Evolutionary conservation across 2,329 filamentous ascomycete genomes (phyloP).

Genomic region (Orbilia blumenaviensis): DNA sequence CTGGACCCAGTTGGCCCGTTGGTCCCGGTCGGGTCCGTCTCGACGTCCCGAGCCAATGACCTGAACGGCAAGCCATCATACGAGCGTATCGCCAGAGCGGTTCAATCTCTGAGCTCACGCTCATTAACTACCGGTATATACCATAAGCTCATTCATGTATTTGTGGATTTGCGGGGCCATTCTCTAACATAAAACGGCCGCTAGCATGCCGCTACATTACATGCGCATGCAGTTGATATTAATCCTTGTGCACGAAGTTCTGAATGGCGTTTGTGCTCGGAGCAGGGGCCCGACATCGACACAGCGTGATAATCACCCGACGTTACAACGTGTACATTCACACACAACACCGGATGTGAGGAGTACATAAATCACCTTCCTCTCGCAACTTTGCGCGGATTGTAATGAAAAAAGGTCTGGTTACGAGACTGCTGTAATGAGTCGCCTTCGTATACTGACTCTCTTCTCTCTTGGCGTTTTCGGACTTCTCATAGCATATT

Average conservation of each 20-base stretch:
- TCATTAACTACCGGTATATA: too few relatives aligned
- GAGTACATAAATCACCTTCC: neutral
- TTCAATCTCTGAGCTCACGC: too few relatives aligned
- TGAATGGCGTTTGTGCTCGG: neutral
- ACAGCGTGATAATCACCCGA: constrained; percentile 4
- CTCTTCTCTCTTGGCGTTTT: constrained; percentile 17
- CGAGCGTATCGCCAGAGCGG: too few relatives aligned
- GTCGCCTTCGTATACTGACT: constrained; percentile 10
- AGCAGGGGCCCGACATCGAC: neutral
- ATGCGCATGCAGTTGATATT: too few relatives aligned
- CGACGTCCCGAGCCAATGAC: too few relatives aligned
- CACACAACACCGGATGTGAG: neutral
- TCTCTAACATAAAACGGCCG: neutral
- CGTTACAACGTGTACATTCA: neutral
- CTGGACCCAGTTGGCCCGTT: too few relatives aligned
- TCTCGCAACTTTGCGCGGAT: neutral
- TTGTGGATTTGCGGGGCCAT: too few relatives aligned
- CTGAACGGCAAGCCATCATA: too few relatives aligned
- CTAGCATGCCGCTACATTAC: too few relatives aligned
- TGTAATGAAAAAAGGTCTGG: constrained; percentile 14
- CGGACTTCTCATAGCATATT: constrained; percentile 8
- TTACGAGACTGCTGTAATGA: constrained; percentile 14
- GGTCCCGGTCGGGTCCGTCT: too few relatives aligned
- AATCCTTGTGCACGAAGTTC: too few relatives aligned
- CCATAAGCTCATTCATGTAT: too few relatives aligned